These are phyloP conservation scores for Colletotrichum eremochloae DNA, from an alignment of 2,329 filamentous ascomycete genomes.

Conservation along the genomic window DNA sequence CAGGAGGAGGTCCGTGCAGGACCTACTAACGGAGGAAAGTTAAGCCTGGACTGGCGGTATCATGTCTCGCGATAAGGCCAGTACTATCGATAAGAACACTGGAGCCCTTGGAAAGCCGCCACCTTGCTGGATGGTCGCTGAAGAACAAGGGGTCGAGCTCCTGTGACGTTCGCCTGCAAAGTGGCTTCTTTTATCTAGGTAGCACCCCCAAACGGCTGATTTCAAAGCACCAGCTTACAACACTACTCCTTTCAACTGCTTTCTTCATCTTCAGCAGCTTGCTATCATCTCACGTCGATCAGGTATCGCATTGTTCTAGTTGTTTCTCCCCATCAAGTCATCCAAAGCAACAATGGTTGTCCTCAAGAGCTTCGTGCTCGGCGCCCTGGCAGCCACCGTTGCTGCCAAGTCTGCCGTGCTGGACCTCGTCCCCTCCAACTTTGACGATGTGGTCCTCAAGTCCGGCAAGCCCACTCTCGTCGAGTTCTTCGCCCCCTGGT, in stretches of 20 bases:
- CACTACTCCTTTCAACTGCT: constrained; percentile 14
- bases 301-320: constrained; percentile 5
- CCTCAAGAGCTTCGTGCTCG: constrained; percentile 71
- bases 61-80: not conserved
- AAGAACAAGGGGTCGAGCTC: constrained; percentile 25
- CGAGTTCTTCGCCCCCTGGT: constrained; percentile 99
- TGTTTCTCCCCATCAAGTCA: not conserved
- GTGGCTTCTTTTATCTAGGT: constrained; percentile 52
- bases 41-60: not conserved
- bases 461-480: constrained; percentile 96
- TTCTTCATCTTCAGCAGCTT: constrained; percentile 23
- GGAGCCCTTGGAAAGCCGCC: not conserved
- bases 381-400: constrained; percentile 66
- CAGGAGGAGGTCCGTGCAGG: not conserved
- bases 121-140: not conserved
- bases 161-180: constrained; percentile 48
- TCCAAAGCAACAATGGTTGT: constrained; percentile 62
- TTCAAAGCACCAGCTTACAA: constrained; percentile 50
- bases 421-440: constrained; percentile 91
- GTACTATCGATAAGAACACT: not conserved
- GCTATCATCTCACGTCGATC: constrained; percentile 28
- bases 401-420: constrained; percentile 85
- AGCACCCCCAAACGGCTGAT: constrained; percentile 45
- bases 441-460: constrained; percentile 89
- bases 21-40: not conserved